Conservation (phyloP, 1,139 yeast genomes). For the Arxiozyma heterogenica region DNA sequence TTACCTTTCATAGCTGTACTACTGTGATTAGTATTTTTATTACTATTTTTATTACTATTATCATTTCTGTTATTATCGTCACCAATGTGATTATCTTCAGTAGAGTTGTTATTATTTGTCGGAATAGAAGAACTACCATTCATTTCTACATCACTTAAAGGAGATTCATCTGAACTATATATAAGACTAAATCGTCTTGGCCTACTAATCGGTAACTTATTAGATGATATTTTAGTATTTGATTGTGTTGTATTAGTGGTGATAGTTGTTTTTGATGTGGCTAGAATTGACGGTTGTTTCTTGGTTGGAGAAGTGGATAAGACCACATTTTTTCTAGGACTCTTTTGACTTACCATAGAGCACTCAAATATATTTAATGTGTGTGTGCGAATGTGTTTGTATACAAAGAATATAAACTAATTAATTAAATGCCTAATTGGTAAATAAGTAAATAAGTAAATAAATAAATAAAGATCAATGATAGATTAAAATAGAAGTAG, state of each 20-base stretch:
- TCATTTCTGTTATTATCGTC: not conserved
- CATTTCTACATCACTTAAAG: slow-evolving; percentile 23
- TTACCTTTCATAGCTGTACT: slow-evolving; percentile 4
- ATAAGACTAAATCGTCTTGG: slow-evolving; percentile 31
- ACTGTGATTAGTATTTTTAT: not conserved
- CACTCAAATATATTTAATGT: not conserved
- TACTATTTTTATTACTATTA: not conserved
- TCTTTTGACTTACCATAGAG: slow-evolving; percentile 19
- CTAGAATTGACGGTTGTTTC: not conserved
- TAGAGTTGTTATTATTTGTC: not conserved
- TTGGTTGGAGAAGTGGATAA: not conserved
- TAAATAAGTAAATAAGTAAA: not conserved
- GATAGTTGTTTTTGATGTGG: not conserved
- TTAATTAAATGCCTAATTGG: not conserved
- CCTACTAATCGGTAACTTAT: slow-evolving; percentile 7
- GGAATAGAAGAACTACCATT: slow-evolving; percentile 11
- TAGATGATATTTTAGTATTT: not conserved
- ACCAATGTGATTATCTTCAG: not conserved
- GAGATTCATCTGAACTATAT: slow-evolving; percentile 28
- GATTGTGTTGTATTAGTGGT: not conserved
- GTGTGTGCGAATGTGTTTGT: not conserved
- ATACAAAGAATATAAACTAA: not conserved
- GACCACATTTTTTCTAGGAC: slow-evolving; percentile 15
- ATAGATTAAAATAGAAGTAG: not conserved
- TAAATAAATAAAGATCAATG: not conserved